Percentiles rank a stretch among this genome's conserved stretches.
These are phyloP conservation scores for Globisporangium rhizosaccharum DNA, from an alignment of 352 stramenopile species.

Conservation along the genomic window DNA sequence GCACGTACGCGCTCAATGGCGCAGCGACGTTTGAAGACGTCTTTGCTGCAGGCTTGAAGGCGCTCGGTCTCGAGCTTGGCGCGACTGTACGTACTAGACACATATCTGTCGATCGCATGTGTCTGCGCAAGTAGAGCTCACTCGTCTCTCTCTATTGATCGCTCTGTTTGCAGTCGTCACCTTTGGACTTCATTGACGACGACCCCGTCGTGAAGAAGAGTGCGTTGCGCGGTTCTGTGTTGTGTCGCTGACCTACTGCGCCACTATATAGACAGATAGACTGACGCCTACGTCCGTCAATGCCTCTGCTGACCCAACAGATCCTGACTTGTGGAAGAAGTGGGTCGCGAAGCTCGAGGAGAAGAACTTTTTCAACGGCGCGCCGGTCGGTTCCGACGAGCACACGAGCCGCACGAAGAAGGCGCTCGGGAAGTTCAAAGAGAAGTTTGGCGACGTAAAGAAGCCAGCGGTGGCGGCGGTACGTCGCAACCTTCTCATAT, in stretches of 20 bases:
- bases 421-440: conserved; percentile 81
- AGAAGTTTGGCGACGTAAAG: conserved; percentile 78
- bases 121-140: neutral
- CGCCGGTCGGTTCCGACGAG: conserved; percentile 48
- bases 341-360: conserved; percentile 81
- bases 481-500: neutral
- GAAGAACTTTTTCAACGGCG: conserved; percentile 82
- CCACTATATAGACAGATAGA: neutral
- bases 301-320: conserved; percentile 14
- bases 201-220: conserved; percentile 76
- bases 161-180: conserved; percentile 3
- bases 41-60: conserved; percentile 61
- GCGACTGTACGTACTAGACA: conserved; percentile 2
- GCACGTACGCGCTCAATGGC: conserved; percentile 35
- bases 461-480: conserved; percentile 16
- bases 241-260: neutral
- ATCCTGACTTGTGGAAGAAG: conserved; percentile 84
- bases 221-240: conserved; percentile 12
- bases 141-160: neutral
- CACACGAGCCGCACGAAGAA: conserved; percentile 59
- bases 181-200: conserved; percentile 31
- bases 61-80: conserved; percentile 47
- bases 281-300: neutral
- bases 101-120: neutral
- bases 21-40: conserved; percentile 56